Base-by-base conservation (phyloP, 2,329 filamentous ascomycete genomes). In the Xylariaceae sp. region DNA sequence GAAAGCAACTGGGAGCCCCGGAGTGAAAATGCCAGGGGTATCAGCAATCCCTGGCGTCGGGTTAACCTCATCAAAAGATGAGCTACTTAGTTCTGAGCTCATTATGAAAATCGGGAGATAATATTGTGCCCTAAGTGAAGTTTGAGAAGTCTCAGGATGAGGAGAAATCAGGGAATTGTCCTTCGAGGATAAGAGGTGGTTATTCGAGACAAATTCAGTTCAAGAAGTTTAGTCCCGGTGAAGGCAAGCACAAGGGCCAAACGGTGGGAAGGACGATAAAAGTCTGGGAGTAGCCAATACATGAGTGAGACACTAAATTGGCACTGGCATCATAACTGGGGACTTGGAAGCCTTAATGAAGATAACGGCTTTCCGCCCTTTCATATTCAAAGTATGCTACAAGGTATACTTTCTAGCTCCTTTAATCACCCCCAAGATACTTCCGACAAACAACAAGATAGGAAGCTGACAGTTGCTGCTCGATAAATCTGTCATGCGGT, bases 11-110 rank as follows among this genome's bases (percentile, higher is more conserved):
- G 23, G 40, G 3, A 8, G n/a, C 15, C 40, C 40, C 10, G 40
- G 40, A 4, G 36, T 39, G 6, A 8, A 7, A 16, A 16, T 39
- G n/a, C 32, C 52, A 13, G 47, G 40, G 15, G 41, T 47, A 33
- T 55, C 48, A 11, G 42, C 41, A 26, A 46, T 26, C 11, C 45
- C 53, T 16, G 48, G 53, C 7, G 48, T 55, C 5, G 48, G 53
- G 42, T 55, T 55, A 29, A 55, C 42, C 42, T 55, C 53, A 47
- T 55, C 49, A n/a, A 52, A 55, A 7, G 49, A 55, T 24, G 53
- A 55, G 35, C 36, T 27, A 10, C 41, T 55, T 21, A 41, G 37
- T 41, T 52, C 48, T 43, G 53, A 52, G 18, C 48, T 48, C 53
- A 55, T 55, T 23, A 24, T 47, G 48, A 4, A 29, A 27, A 6